Conservation (phyloP, 768 basidiomycete genomes). For the Hygrocybe coccinea region DNA sequence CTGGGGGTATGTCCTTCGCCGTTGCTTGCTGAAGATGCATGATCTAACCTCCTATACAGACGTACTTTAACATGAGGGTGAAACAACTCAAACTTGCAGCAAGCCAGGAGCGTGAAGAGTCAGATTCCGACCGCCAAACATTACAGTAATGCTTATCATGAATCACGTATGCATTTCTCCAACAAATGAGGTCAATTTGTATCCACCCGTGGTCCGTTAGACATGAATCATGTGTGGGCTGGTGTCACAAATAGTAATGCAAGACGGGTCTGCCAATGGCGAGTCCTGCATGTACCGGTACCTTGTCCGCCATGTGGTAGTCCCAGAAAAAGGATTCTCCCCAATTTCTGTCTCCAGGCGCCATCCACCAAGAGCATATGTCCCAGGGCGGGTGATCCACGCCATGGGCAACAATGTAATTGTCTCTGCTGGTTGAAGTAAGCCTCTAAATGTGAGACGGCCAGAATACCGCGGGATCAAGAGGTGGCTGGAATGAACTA, state of each 20-base stretch:
- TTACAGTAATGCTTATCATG: background rate
- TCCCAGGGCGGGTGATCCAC: slow-evolving; percentile 60
- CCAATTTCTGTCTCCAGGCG: slow-evolving; percentile 61
- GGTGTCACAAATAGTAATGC: slow-evolving; percentile 31
- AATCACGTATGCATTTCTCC: background rate
- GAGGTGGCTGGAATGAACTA: slow-evolving; percentile 30
- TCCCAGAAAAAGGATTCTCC: slow-evolving; percentile 21
- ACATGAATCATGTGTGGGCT: background rate
- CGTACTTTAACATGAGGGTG: slow-evolving; percentile 67
- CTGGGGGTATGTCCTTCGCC: slow-evolving; percentile 54
- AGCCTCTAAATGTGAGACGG: slow-evolving; percentile 60
- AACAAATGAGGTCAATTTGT: too few species aligned
- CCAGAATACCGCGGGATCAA: slow-evolving; percentile 59
- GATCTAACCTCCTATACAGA: slow-evolving; percentile 35
- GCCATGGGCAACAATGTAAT: slow-evolving; percentile 45
- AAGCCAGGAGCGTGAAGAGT: slow-evolving; percentile 44
- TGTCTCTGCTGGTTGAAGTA: slow-evolving; percentile 46
- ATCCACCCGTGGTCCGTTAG: too few species aligned
- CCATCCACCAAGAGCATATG: slow-evolving; percentile 66
- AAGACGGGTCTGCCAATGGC: slow-evolving; percentile 22
- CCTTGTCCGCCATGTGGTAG: slow-evolving; percentile 15
- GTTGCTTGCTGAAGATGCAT: background rate
- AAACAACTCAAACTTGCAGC: slow-evolving; percentile 58
- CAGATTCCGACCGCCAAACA: slow-evolving; percentile 22
- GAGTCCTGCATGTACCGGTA: slow-evolving; percentile 38